Conservation (phyloP, 257 asterid genomes). For the Solanum tarijense region DNA sequence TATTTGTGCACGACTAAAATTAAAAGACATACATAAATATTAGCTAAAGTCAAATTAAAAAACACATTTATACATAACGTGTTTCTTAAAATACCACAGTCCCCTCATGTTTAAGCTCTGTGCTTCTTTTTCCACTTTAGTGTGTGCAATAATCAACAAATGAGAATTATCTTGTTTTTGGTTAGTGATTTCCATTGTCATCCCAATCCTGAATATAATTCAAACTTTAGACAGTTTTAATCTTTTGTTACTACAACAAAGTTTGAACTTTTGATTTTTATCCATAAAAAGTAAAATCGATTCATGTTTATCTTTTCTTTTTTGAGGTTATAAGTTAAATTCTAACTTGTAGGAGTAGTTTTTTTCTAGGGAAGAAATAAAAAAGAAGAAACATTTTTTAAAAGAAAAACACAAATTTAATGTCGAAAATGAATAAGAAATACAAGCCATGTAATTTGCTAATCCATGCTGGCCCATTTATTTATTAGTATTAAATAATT, state of each 20-base stretch:
- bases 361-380: too few species aligned
- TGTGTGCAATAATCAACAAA: background rate
- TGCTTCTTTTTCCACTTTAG: background rate
- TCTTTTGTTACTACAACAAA: background rate
- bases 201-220: background rate
- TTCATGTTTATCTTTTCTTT: background rate
- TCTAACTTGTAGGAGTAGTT: too few species aligned
- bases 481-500: background rate
- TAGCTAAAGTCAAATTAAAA: too few species aligned
- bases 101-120: background rate
- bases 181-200: background rate
- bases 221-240: background rate
- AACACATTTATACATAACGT: too few species aligned
- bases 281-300: background rate
- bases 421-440: constrained; percentile 14
- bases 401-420: background rate
- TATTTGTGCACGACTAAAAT: too few species aligned
- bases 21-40: background rate
- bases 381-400: background rate
- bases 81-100: background rate
- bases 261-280: background rate
- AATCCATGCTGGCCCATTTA: constrained; percentile 10
- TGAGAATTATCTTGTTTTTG: background rate
- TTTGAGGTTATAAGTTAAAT: background rate
- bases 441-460: constrained; percentile 17